Conservation (phyloP, 768 basidiomycete species). For the Rhizopogon salebrosus region DNA sequence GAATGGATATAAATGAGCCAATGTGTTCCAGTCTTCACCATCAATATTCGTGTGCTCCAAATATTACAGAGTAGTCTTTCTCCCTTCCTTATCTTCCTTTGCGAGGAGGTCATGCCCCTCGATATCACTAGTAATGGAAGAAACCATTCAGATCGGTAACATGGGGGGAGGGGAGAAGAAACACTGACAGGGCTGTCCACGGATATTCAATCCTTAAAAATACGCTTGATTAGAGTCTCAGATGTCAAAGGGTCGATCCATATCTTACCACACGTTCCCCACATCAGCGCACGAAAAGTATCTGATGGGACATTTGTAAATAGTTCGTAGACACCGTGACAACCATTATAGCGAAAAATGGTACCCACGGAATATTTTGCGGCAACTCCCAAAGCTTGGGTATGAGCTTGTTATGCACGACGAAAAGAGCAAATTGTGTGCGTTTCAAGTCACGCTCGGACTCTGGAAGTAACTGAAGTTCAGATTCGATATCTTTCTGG, state of each 20-base stretch:
- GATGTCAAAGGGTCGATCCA: not conserved
- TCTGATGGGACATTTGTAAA: constrained; percentile 23
- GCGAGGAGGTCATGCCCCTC: constrained; percentile 71
- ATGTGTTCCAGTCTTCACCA: too few species aligned
- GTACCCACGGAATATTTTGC: constrained; percentile 51
- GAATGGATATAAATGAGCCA: too few species aligned
- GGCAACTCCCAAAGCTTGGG: constrained; percentile 77
- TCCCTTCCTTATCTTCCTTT: constrained; percentile 31
- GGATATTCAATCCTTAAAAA: constrained; percentile 72
- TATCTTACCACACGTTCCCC: constrained; percentile 61
- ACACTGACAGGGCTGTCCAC: constrained; percentile 70
- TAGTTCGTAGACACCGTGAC: constrained; percentile 4
- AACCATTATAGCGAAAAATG: not conserved
- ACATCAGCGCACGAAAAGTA: constrained; percentile 87
- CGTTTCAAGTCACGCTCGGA: constrained; percentile 68
- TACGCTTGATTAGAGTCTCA: constrained; percentile 9
- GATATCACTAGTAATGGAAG: constrained; percentile 48
- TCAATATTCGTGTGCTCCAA: too few species aligned
- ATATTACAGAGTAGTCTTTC: not conserved
- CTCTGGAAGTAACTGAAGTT: constrained; percentile 61
- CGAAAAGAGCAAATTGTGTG: constrained; percentile 89
- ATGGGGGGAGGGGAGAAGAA: not conserved
- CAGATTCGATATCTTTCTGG: constrained; percentile 78
- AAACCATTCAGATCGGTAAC: constrained; percentile 1
- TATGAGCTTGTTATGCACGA: constrained; percentile 93